Evolutionary conservation across 2,329 filamentous ascomycete genomes (phyloP).

Genomic region (Bipolaris gigantea): DNA sequence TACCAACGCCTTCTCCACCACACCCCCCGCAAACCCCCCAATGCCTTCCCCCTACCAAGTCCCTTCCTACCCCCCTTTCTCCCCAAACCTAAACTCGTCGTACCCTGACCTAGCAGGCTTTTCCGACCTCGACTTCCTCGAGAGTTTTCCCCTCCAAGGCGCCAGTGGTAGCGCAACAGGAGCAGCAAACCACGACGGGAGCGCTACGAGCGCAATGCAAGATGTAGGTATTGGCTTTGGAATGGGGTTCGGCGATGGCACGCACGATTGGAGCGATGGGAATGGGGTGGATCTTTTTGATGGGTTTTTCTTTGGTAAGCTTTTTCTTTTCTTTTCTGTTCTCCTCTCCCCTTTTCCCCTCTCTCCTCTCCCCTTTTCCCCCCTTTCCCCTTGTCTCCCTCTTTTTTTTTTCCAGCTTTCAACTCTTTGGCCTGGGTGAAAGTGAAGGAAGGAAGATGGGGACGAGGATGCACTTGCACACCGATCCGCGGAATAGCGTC

Average conservation of each 20-base stretch:
- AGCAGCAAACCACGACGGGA: too few species aligned
- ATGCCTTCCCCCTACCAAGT: conserved; percentile 35
- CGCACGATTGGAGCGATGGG: conserved; percentile 60
- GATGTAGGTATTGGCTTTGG: conserved; percentile 66
- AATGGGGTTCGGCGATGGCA: conserved; percentile 47
- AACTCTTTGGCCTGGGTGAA: too few species aligned
- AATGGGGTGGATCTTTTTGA: conserved; percentile 61
- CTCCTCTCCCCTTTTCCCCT: too few species aligned
- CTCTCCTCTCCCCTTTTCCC: too few species aligned
- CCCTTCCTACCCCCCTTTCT: conserved; percentile 34
- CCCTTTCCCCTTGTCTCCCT: too few species aligned
- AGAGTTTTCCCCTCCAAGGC: conserved; percentile 50
- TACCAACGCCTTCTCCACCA: conserved; percentile 11
- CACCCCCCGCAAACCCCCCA: conserved; percentile 3
- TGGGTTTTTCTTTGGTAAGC: conserved; percentile 55
- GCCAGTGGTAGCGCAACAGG: not conserved
- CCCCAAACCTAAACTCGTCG: conserved; percentile 28
- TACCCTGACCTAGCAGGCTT: conserved; percentile 42
- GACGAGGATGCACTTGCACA: too few species aligned
- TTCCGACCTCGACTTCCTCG: conserved; percentile 58
- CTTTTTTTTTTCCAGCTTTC: too few species aligned
- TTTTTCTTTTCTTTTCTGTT: too few species aligned
- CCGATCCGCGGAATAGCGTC: too few species aligned
- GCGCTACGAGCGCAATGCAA: conserved; percentile 39
- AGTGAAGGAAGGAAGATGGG: too few species aligned